Evolutionary conservation across 495 filamentous ascomycete genomes (phyloP).

Genomic region (Astrothelium subdiscretum): DNA sequence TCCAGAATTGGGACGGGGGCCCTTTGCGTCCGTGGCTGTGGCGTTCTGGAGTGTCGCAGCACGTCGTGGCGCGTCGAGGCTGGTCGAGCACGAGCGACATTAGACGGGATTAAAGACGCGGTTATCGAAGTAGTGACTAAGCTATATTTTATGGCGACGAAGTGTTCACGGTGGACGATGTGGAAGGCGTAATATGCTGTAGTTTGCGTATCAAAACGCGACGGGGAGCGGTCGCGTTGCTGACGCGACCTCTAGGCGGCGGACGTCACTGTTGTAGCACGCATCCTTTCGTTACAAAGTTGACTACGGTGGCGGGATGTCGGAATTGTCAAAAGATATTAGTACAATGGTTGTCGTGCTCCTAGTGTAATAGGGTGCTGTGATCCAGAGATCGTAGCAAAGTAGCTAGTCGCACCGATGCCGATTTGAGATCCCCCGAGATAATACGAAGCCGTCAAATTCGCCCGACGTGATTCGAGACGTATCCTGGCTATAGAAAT

Average conservation of each 20-base stretch:
- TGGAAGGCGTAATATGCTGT: no score
- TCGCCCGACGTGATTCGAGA: background rate
- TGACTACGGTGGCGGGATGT: background rate
- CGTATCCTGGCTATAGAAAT: background rate
- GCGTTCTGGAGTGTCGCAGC: no score
- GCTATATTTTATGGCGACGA: background rate
- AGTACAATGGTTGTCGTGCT: background rate
- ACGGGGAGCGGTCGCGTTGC: background rate
- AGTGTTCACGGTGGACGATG: background rate
- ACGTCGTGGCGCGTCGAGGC: no score
- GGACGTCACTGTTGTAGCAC: constrained; percentile 1
- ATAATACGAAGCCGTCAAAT: background rate
- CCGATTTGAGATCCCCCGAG: background rate
- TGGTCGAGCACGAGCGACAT: no score
- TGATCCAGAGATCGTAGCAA: background rate
- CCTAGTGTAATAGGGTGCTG: background rate
- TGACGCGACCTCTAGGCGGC: background rate
- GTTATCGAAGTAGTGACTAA: background rate
- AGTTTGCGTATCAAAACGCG: no score
- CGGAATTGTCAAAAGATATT: background rate
- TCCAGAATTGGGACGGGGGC: no score
- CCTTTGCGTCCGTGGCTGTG: no score
- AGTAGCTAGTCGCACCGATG: background rate
- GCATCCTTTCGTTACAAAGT: background rate
- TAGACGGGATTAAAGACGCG: background rate